Base-by-base conservation (phyloP, 768 basidiomycete species). In the Psilocybe cyanescens region DNA sequence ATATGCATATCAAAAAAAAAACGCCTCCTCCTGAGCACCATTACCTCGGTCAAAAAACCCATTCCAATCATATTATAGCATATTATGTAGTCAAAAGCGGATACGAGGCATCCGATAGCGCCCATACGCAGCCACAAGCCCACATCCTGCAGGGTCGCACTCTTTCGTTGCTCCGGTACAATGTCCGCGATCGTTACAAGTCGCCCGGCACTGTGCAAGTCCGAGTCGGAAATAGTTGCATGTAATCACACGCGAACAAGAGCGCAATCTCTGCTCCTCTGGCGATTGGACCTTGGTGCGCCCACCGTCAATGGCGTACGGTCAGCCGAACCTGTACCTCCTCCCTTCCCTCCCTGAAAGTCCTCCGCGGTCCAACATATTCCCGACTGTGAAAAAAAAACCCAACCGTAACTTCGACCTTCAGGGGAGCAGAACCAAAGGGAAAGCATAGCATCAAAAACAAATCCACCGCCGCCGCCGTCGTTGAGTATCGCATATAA, bases 161-260 rank as follows among this genome's bases (percentile, higher is more conserved):
- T 11, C 41, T 46, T 33, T n/a, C 44, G 39, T 51, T 53, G 51
- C 59, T 33, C 59, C 45, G 50, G 33, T 31, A 39, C 46, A 47
- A 31, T 44, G 31, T 30, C 9, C 49, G 30, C 49, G 28, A 50
- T 31, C 49, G 24, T 50, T 7, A 35, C 49, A 9, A 14, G 12
- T 48, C 47, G 28, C 24, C 29, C 28, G 47, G 9, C 47, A 11
- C 33, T 35, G 33, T 35, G 11, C 33, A 35, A 35, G 33, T 35
- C 33, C 33, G 11, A 35, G 33, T 35, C 33, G 33, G 33, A 35
- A 35, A 35, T 35, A 11, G 11, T 35, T 35, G 33, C 6, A 24
- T 24, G 24, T 24, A 24, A 24, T 24, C 24, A 24, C 24, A 24
- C 24, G 24, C 24, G 24, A 24, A 24, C 6, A 35, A 7, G 11